Conservation (phyloP, 306 rosid genomes). For the Inga oerstediana region DNA sequence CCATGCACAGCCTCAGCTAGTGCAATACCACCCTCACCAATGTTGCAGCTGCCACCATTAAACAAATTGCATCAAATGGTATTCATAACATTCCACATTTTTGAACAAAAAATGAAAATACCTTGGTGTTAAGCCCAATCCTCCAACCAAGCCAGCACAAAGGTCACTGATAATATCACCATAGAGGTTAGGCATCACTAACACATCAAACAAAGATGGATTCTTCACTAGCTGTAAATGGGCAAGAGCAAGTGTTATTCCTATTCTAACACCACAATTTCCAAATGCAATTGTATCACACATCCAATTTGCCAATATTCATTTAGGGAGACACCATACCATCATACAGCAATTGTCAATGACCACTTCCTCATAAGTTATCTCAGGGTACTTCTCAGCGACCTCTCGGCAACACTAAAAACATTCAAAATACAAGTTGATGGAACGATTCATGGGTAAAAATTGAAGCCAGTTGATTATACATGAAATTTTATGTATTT, state of each 20-base stretch:
- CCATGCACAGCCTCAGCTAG: conserved; percentile 99
- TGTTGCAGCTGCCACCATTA: conserved; percentile 71
- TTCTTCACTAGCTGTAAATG: conserved; percentile 92
- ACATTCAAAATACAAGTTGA: conserved; percentile 28
- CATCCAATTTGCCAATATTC: conserved; percentile 32
- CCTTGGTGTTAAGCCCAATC: conserved; percentile 98
- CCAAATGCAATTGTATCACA: conserved; percentile 30
- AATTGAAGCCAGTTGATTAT: neutral
- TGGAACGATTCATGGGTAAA: conserved; percentile 7
- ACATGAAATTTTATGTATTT: conserved; percentile 2
- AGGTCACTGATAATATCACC: conserved; percentile 99
- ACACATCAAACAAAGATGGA: conserved; percentile 91
- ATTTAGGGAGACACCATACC: conserved; percentile 50
- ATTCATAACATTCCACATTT: conserved; percentile 11
- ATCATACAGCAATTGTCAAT: conserved; percentile 99
- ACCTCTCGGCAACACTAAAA: conserved; percentile 97
- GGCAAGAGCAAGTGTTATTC: conserved; percentile 21
- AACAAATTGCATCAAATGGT: conserved; percentile 36
- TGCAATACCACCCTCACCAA: conserved; percentile 98
- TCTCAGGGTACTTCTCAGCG: conserved; percentile 97
- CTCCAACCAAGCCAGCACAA: conserved; percentile 98
- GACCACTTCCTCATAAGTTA: conserved; percentile 91
- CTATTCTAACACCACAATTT: conserved; percentile 24
- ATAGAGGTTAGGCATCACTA: conserved; percentile 99
- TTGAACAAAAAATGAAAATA: conserved; percentile 19